Evolutionary conservation across 2,329 filamentous ascomycete species (phyloP), one percentile per base, ranked within the genome.

Genomic region (Cladosporium oxysporum): DNA sequence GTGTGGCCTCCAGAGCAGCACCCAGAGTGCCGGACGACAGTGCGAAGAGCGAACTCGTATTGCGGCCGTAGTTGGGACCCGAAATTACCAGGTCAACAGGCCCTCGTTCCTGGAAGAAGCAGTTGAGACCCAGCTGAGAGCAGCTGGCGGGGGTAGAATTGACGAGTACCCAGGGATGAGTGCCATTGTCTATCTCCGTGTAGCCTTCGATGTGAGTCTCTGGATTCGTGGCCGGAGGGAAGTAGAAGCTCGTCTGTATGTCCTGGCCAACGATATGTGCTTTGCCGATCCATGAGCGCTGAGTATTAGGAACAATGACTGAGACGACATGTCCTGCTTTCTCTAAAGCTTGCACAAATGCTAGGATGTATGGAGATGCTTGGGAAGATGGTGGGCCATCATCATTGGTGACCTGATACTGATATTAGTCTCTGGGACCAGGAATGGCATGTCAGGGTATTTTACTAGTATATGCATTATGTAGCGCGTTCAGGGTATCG

Each of bases 261-360:
- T 88, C 86, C 69, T 86, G 77, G 65, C 93, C 93, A 73, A 98
- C 93, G 75, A 98, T 91, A 79, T 98, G 95, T 2, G 95, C 95
- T 83, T 99, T 99, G 73, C 93, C 93, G 74, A 99, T 98, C 95
- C 95, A 99, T 65, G 93, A 97, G 69, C 94, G 89, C 80, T 99
- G 95, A 7, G 89, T 90, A 77, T 97, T 88, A 1, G 95, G 95
- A 16, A 99, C 87, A 69, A 95, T 90, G 59, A 99, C 93, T 8
- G 92, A 96, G 67, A 98, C 92, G n/a, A 82, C 84, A 79, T 97
- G 94, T 8, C 93, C 93, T 35, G 90, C 88, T 65, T 83, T 79
- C 72, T 83, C 80, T 29, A 84, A 77, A 14, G 78, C 76, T 23
- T 78, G 76, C 21, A 84, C 80, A 72, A 79, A 76, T 41, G 81